Percentiles rank a stretch among this genome's conserved stretches.
Evolutionary conservation across 306 rosid species (phyloP).

Genomic region (Lablab purpureus): DNA sequence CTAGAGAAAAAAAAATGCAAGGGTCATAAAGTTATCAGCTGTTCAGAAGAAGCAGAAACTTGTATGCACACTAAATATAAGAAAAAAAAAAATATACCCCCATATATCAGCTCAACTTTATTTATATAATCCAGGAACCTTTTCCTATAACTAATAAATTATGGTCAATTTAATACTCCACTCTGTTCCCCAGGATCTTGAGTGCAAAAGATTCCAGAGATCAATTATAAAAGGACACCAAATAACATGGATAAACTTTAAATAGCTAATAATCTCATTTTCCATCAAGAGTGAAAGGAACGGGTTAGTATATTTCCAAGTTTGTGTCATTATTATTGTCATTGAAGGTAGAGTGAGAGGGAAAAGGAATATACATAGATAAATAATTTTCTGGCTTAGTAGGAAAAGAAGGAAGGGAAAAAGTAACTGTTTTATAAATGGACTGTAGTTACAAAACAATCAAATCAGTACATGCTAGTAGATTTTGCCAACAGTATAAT

Average conservation of each 20-base stretch:
- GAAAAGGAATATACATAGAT: not conserved
- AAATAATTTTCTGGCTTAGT: not conserved
- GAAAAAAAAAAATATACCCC: conserved; percentile 5
- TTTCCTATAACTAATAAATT: conserved; percentile 8
- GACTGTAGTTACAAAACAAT: not conserved
- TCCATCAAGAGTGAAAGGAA: conserved; percentile 13
- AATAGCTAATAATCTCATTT: conserved; percentile 15
- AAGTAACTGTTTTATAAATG: not conserved
- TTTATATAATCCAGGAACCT: not conserved
- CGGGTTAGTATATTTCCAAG: not conserved
- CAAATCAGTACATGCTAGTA: not conserved
- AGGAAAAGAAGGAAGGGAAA: conserved; percentile 12
- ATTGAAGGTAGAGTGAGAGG: not conserved
- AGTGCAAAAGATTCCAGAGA: conserved; percentile 17
- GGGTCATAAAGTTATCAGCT: conserved; percentile 25
- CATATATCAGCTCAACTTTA: conserved; percentile 17
- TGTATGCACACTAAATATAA: conserved; percentile 5
- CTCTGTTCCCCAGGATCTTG: not conserved
- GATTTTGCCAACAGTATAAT: not conserved
- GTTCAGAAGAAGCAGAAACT: conserved; percentile 23
- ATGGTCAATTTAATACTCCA: conserved; percentile 6
- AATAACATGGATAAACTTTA: conserved; percentile 5
- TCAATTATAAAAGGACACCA: not conserved
- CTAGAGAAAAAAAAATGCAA: conserved; percentile 55
- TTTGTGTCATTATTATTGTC: not conserved